Evolutionary conservation across 768 basidiomycete genomes (phyloP), one percentile per base, ranked within the genome.

Genomic region (Pleurotus tuoliensis): DNA sequence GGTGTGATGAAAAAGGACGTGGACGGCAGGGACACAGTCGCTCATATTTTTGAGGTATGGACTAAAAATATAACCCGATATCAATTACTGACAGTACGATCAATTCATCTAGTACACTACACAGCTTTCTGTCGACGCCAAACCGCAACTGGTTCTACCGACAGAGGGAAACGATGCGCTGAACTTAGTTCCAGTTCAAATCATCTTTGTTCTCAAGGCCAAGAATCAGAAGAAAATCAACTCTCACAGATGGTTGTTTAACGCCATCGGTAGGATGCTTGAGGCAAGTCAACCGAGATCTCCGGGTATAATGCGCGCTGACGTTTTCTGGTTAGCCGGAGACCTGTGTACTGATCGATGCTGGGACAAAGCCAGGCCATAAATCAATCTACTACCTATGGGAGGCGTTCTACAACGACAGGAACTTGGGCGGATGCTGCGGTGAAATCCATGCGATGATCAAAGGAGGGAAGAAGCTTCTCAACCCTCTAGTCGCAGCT

Each of bases 221-320:
- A 89, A 94, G 76, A 95, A 96, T 73, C 86, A 90, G 69, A 94
- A 94, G 79, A 95, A 95, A 76, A 94, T 93, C 71, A 94, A 93
- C 66, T 92, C 90, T 51, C 94, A 95, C 71, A 84, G 94, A 41
- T 96, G 94, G 94, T 76, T 96, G 30, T 94, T 97, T 79, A 94
- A 97, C 62, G 94, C 91, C 22, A 89, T 97, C 50, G 93, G 92
- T 3, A 82, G 76, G 64, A 86, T 87, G 62, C 71, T 95, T 45
- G 80, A 90, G 62, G 90, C 87, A 58, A 41, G 75, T 63, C 13
- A 12, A 34, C 30, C 3, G 30, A 34, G 30, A 11, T 34, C 30
- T 30, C 30, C 30, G 30, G 30, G 30, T 30, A 9, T 9, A 34
- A 34, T 9, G 30, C 11, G 30, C 30, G 7, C 30, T 34, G 8